Base-by-base conservation (phyloP, 176 grass and related monocot species). In the Cenchrus fungigraminus region DNA sequence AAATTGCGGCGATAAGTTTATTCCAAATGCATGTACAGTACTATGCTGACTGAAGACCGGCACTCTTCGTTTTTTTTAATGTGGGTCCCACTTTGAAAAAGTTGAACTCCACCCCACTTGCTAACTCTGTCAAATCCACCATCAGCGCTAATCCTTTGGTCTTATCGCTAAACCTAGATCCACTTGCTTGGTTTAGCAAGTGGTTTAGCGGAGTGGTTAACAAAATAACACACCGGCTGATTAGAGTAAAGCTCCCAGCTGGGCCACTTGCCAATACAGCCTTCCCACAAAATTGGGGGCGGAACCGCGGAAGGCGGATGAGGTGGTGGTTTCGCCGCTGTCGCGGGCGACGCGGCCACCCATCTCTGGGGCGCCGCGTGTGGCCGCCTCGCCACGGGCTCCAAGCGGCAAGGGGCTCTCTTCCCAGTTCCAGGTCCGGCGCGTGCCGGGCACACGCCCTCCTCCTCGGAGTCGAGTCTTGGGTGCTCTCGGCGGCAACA, bases 261-360 rank as follows among this genome's bases (percentile, higher is more conserved):
- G 67, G 67, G 13, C 77, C 50, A 76, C 60, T 87, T 87, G 79
- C 67, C 9, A 52, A 82, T 82, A 82, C 72, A 82, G 79, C 79
- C 79, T 71, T 77, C 72, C 79, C 25, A 77, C 43, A 83, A 88
- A 88, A 79, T 62, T 9, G 63, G 79, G 56, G 44, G 44, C 22
- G 59, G 59, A 4, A 25, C 25, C n/a, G 9, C 3, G 45, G 43
- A 3, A 20, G 71, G 37, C 2, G 71, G 77, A 46, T 1, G 4
- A 46, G 45, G 45, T 46, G 45, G 45, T 46, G 71, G 82, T 19
- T 17, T 71, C 64, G 20, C 47, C 47, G 14, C 29, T 28, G 43
- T 43, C 37, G 22, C 49, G 0, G 15, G 16, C 37, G 22, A 11
- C 68, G 56, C 65, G 13, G 45, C 0, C n/a, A 0, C 22, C 6